Conservation (phyloP, 2,329 filamentous ascomycete genomes). For the Hymenoscyphus linearis region DNA sequence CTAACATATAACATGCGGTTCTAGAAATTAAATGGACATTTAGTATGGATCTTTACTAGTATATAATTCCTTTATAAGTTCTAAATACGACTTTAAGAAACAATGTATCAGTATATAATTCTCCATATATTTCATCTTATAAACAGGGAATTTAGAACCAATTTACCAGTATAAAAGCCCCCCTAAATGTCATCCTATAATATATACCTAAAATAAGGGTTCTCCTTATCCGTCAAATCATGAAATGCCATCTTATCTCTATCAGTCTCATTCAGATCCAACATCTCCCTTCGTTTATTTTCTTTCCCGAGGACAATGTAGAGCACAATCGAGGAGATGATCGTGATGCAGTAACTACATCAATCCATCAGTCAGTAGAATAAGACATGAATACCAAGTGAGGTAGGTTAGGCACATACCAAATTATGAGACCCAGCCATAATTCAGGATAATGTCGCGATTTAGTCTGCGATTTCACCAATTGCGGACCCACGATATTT, state of each 20-base stretch:
- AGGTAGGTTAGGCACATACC: constrained; percentile 33
- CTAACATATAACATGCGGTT: too few relatives aligned
- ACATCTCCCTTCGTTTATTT: constrained; percentile 46
- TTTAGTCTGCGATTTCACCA: constrained; percentile 63
- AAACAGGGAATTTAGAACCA: too few relatives aligned
- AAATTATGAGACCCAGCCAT: constrained; percentile 64
- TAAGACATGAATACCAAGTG: background rate
- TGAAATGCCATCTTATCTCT: constrained; percentile 60
- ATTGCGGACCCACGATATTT: constrained; percentile 70
- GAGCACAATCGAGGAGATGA: constrained; percentile 48
- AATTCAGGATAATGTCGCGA: constrained; percentile 63
- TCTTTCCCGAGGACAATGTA: constrained; percentile 55
- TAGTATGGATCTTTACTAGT: too few relatives aligned
- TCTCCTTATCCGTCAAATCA: constrained; percentile 64
- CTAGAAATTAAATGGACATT: too few relatives aligned
- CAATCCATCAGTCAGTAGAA: constrained; percentile 13
- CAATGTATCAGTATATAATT: too few relatives aligned
- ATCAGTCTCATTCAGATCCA: constrained; percentile 53
- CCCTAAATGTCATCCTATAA: constrained; percentile 5
- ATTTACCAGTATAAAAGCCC: too few relatives aligned
- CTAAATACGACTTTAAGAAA: too few relatives aligned
- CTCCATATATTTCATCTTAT: too few relatives aligned
- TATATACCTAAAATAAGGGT: constrained; percentile 58
- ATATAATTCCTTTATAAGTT: too few relatives aligned
- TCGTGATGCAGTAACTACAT: constrained; percentile 61